Evolutionary conservation across 768 basidiomycete species (phyloP), one percentile per base, ranked within the genome.

Genomic region (Suillus americanus): DNA sequence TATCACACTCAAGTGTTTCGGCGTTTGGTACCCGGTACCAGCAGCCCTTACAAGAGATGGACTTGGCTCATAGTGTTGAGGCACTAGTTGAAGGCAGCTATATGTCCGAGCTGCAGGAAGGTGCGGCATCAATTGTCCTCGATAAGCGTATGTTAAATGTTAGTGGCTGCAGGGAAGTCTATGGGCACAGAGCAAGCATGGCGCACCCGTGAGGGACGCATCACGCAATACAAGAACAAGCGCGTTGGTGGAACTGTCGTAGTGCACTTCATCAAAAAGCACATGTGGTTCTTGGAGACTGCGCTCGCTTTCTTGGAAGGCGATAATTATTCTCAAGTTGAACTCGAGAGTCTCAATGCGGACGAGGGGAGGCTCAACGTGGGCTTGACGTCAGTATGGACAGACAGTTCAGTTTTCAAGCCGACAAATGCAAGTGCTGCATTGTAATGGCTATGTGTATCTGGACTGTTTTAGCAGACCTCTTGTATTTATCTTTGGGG

Each of bases 221-320:
- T 78, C 67, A 84, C 75, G 57, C 86, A 86, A 54, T 92, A 92
- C 71, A 83, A 87, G 67, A 82, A 82, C 53, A 79, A 84, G 64
- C 88, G 91, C 25, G 86, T 94, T 10, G 97, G 97, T 4, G 97
- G 97, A 6, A 99, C 97, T 3, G 85, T 96, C 54, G 92, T 95
- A 25, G 95, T 99, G 60, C 97, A 99, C 79, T 98, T 94, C 74
- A 90, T 99, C 82, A 99, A 98, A 87, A 91, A 94, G 75, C 88
- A 93, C 68, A 91, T 92, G 79, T 99, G 97, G 97, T 98, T 92
- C 78, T 76, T 95, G 69, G 97, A 99, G 79, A 93, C 96, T 6
- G 93, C 94, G 13, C 78, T 95, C 13, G 95, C 94, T 20, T 80
- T 99, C 30, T 80, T 98, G 35, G 93, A 91, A 61, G 86, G 88